Evolutionary conservation across 2,329 filamentous ascomycete species (phyloP).

Genomic region (Phaeosphaeria sp.): DNA sequence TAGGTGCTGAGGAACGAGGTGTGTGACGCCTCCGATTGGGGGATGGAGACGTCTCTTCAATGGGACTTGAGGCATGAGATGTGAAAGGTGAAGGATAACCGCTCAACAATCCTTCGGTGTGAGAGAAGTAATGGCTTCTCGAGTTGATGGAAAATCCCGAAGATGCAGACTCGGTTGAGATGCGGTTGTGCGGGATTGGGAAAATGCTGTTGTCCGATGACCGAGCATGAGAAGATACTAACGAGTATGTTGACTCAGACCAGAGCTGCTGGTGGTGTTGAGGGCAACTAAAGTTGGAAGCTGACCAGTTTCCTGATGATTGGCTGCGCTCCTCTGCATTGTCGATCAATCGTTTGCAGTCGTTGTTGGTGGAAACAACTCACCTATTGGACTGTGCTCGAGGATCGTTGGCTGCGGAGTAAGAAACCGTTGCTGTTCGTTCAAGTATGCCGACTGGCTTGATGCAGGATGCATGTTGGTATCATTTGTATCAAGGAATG

Average conservation of each 20-base stretch:
- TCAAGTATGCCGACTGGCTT: conserved; percentile 8
- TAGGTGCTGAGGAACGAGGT: conserved; percentile 14
- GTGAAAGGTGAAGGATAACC: conserved; percentile 3
- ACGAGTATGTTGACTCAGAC: conserved; percentile 30
- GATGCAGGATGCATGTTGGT: conserved; percentile 9
- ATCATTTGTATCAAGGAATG: conserved; percentile 3
- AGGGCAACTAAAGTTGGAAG: conserved; percentile 5
- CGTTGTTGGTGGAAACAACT: conserved; percentile 5
- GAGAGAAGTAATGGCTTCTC: conserved; percentile 16
- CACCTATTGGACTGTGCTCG: conserved; percentile 13
- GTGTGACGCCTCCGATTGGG: conserved; percentile 8
- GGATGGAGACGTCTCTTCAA: conserved; percentile 5
- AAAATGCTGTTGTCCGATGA: conserved; percentile 25
- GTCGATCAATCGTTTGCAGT: conserved; percentile 2
- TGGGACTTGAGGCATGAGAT: conserved; percentile 4
- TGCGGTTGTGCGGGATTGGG: conserved; percentile 21
- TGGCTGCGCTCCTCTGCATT: conserved; percentile 16
- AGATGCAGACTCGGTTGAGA: conserved; percentile 30
- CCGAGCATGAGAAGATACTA: conserved; percentile 19
- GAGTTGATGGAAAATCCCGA: conserved; percentile 24
- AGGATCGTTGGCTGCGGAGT: conserved; percentile 9
- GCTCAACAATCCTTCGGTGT: conserved; percentile 15
- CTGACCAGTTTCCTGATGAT: conserved; percentile 12
- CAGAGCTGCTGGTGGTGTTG: conserved; percentile 19
- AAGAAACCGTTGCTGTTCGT: conserved; percentile 10